phyloP scores from a whole-genome alignment of 2,329 filamentous ascomycete genomes.

The Fusarium tricinctum region DNA sequence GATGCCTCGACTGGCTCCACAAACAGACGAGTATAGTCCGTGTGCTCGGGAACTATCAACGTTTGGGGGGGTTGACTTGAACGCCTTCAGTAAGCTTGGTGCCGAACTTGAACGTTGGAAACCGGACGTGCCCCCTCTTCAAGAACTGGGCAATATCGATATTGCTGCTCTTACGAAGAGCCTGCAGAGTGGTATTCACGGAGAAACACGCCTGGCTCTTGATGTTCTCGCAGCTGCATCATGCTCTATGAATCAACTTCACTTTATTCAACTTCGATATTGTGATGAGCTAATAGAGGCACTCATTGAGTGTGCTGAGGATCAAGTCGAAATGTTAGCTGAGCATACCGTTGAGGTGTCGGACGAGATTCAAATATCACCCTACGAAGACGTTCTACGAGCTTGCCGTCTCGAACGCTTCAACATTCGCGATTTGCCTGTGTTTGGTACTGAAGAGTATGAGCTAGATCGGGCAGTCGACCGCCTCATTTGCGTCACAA shows the following conservation, averaged over 20 bases:
- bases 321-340: conserved; percentile 85
- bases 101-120: conserved; percentile 76
- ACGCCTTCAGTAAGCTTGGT: conserved; percentile 74
- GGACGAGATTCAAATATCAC: conserved; percentile 83
- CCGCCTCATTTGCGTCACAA: conserved; percentile 89
- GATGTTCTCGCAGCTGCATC: conserved; percentile 82
- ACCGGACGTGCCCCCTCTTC: conserved; percentile 80
- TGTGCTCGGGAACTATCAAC: conserved; percentile 68
- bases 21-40: conserved; percentile 68
- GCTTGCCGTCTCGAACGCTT: conserved; percentile 82
- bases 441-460: conserved; percentile 82
- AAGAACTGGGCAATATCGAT: conserved; percentile 89
- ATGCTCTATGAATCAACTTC: conserved; percentile 72
- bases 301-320: conserved; percentile 90
- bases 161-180: conserved; percentile 91
- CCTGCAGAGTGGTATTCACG: conserved; percentile 88
- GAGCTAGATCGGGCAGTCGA: conserved; percentile 90
- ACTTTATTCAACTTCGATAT: conserved; percentile 76
- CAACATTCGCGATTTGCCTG: conserved; percentile 77
- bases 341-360: conserved; percentile 89
- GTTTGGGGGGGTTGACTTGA: conserved; percentile 80
- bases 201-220: conserved; percentile 89
- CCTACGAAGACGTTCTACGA: conserved; percentile 90
- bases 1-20: conserved; percentile 58
- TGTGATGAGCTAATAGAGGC: conserved; percentile 93